Base-by-base conservation (phyloP, 108 stramenopile species). In the Skeletonema menzelii region DNA sequence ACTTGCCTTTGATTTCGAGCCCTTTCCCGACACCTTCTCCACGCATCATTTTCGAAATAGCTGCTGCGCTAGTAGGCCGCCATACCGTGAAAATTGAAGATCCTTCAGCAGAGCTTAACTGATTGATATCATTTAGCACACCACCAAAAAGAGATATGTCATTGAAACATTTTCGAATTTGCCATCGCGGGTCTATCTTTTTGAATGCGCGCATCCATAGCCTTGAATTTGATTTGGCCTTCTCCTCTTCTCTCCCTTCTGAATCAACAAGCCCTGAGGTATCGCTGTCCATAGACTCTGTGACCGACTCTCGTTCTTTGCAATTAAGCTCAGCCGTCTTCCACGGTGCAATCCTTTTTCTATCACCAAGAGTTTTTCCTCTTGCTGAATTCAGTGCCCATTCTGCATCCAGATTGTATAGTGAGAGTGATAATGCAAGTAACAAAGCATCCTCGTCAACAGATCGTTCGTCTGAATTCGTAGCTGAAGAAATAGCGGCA, bases 1-100 rank as follows among this genome's bases (percentile, higher is more conserved):
- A 85, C 69, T 90, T 90, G 13, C 89, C 89, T 63, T 90, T 90
- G 34, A 90, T 85, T 55, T 91, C 87, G 44, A 91, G 75, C 32
- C 90, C 87, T 66, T 91, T 91, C 5, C 90, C 90, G 2, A 80
- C 76, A 2, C 74, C 90, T 10, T 73, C 69, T 3, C 90, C 90
- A 17, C 59, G 64, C 85, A 91, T 88, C 87, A 91, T 88, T 59
- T 81, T 76, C 1, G 76, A 62, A 55, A 91, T 86, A 8, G 90
- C 84, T 60, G 84, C 87, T 27, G 56, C 38, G 56, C 77, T 80
- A 13, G 86, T 87, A 8, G 90, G 90, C 27, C 90, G 56, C 90
- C 90, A 91, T 20, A 91, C 90, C 28, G 85, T 80, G 42, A 91
- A 86, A 4, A 85, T 80, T 32, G 70, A 65, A 19, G 86, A 58